A percentile compares a stretch with the other conserved stretches of the same genome.
Evolutionary conservation across 2,329 filamentous ascomycete species (phyloP).

Genomic region (Claviceps digitariae): DNA sequence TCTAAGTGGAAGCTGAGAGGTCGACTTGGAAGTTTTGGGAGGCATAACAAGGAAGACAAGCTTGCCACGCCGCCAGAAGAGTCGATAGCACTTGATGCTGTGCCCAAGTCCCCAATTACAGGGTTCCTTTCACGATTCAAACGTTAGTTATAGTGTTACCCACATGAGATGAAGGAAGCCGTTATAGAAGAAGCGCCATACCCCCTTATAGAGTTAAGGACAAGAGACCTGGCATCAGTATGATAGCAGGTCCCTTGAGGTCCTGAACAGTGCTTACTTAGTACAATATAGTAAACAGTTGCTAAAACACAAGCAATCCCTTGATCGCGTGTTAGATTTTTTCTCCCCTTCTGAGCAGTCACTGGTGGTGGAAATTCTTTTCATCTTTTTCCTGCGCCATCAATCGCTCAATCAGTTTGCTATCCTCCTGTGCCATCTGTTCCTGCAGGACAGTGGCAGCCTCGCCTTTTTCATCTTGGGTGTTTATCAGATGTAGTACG

Average conservation of each 20-base stretch:
- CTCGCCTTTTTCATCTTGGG: constrained; percentile 16
- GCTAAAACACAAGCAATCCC: neutral
- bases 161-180: neutral
- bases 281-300: constrained; percentile 1
- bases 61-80: constrained; percentile 5
- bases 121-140: constrained; percentile 32
- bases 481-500: constrained; percentile 34
- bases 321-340: neutral
- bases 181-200: neutral
- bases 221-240: constrained; percentile 5
- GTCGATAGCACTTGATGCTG: constrained; percentile 7
- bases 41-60: constrained; percentile 16
- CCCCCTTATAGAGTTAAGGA: neutral
- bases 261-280: neutral
- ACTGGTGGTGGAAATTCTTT: neutral
- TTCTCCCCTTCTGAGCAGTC: neutral
- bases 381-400: constrained; percentile 27
- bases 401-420: constrained; percentile 34
- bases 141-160: constrained; percentile 15
- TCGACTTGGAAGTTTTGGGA: constrained; percentile 23
- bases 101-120: constrained; percentile 20
- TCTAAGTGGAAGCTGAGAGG: constrained; percentile 36
- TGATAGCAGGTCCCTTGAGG: neutral
- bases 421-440: constrained; percentile 33
- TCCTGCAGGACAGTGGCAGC: constrained; percentile 26